These are phyloP conservation scores for Fusarium incarnatum DNA, from an alignment of 2,329 filamentous ascomycete genomes.

Conservation along the genomic window DNA sequence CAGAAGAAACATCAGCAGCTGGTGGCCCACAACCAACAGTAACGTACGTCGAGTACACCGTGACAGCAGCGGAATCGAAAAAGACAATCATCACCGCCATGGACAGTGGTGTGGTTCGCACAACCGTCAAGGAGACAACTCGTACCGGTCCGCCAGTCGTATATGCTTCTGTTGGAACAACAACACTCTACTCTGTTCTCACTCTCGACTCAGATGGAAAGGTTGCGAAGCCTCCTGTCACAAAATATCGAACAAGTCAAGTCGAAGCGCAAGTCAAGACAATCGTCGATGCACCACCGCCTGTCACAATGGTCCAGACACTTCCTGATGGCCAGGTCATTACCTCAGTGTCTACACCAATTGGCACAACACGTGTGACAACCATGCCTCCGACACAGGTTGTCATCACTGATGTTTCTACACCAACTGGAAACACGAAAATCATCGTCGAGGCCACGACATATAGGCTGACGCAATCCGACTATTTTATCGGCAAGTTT, in stretches of 20 bases:
- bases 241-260: slow-evolving; percentile 24
- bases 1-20: background rate
- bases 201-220: slow-evolving; percentile 24
- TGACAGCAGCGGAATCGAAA: background rate
- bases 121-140: slow-evolving; percentile 15
- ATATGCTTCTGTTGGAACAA: slow-evolving; percentile 32
- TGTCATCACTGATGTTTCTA: slow-evolving; percentile 30
- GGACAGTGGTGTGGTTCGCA: slow-evolving; percentile 12
- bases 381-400: slow-evolving; percentile 31
- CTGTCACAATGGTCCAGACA: slow-evolving; percentile 22
- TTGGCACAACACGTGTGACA: slow-evolving; percentile 25
- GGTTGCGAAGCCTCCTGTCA: slow-evolving; percentile 11
- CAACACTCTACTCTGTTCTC: slow-evolving; percentile 34
- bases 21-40: background rate
- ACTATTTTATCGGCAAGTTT: slow-evolving; percentile 57
- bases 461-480: slow-evolving; percentile 32
- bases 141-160: slow-evolving; percentile 20
- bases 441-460: slow-evolving; percentile 31
- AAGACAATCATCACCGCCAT: slow-evolving; percentile 12
- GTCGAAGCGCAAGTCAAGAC: slow-evolving; percentile 31
- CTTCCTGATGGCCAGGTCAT: slow-evolving; percentile 27
- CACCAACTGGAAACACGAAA: slow-evolving; percentile 9
- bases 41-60: background rate
- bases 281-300: slow-evolving; percentile 21
- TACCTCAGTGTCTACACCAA: slow-evolving; percentile 19